phyloP scores from a whole-genome alignment of 208 protist species.

The Naegleria fowleri region DNA sequence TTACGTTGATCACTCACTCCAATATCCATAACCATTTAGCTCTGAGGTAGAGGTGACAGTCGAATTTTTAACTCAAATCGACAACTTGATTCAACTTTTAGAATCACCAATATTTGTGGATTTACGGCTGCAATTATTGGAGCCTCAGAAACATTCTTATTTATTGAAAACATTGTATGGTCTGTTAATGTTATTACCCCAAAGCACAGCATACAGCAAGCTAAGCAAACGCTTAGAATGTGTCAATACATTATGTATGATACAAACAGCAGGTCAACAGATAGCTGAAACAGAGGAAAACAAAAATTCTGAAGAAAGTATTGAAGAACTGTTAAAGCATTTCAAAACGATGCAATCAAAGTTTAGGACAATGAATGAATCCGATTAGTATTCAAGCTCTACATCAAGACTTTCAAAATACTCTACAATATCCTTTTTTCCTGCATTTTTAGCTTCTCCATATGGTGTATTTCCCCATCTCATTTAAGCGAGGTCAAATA shows the following conservation, averaged over 20 bases:
- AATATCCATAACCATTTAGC: too few relatives aligned
- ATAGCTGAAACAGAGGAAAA: not conserved
- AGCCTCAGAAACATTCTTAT: slow-evolving; percentile 63
- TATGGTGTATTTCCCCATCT: slow-evolving; percentile 42
- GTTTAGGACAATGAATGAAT: not conserved
- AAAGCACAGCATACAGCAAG: slow-evolving; percentile 72
- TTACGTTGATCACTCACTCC: not conserved
- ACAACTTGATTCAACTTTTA: slow-evolving; percentile 88
- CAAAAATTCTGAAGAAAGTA: not conserved
- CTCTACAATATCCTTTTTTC: slow-evolving; percentile 28
- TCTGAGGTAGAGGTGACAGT: slow-evolving; percentile 75
- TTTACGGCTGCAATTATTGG: slow-evolving; percentile 78
- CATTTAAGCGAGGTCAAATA: too few relatives aligned
- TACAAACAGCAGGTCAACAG: not conserved
- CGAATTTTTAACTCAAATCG: slow-evolving; percentile 81
- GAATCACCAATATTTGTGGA: slow-evolving; percentile 88
- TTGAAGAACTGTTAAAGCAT: slow-evolving; percentile 1
- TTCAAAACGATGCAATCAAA: not conserved
- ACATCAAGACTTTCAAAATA: slow-evolving; percentile 13
- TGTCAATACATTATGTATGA: not conserved
- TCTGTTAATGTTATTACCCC: slow-evolving; percentile 92
- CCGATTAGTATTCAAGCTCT: not conserved
- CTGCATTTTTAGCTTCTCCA: slow-evolving; percentile 26
- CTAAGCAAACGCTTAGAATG: slow-evolving; percentile 8
- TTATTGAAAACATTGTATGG: slow-evolving; percentile 85